Evolutionary conservation across 352 stramenopile species (phyloP).

Genomic region (Phytophthora foliorum): DNA sequence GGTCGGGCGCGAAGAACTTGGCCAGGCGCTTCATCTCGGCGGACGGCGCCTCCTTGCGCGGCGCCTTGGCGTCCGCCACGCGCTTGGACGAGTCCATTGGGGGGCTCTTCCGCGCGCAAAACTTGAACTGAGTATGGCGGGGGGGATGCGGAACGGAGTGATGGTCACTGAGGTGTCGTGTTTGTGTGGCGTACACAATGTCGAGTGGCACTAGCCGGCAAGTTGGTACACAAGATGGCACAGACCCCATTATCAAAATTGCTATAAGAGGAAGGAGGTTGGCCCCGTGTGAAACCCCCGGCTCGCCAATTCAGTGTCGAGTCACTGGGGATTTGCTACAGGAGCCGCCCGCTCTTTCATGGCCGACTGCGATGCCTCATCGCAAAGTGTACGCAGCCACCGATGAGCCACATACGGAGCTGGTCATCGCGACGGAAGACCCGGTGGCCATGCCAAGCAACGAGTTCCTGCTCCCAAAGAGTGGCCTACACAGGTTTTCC

Average conservation of each 20-base stretch:
- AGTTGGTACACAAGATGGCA: neutral
- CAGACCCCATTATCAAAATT: no score
- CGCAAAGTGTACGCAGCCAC: constrained; percentile 36
- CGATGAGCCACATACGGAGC: constrained; percentile 12
- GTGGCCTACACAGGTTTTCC: neutral
- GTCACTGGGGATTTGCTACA: neutral
- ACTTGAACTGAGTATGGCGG: constrained; percentile 17
- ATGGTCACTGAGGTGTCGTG: neutral
- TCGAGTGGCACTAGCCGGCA: neutral
- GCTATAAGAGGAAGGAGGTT: no score
- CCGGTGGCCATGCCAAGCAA: neutral
- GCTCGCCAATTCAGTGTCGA: no score
- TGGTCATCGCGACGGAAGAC: constrained; percentile 13
- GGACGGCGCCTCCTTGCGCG: constrained; percentile 44
- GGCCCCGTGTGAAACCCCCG: no score
- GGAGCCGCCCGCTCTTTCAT: neutral
- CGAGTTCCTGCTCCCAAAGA: neutral
- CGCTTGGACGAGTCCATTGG: constrained; percentile 57
- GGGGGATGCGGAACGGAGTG: constrained; percentile 1
- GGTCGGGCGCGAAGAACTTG: constrained; percentile 89
- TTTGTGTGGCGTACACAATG: neutral
- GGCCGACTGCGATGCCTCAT: constrained; percentile 20
- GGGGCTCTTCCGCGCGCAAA: neutral
- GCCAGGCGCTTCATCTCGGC: constrained; percentile 82
- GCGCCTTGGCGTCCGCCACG: constrained; percentile 46